Conservation (phyloP, 495 filamentous ascomycete genomes). For the Hypoxylon trugodes region DNA sequence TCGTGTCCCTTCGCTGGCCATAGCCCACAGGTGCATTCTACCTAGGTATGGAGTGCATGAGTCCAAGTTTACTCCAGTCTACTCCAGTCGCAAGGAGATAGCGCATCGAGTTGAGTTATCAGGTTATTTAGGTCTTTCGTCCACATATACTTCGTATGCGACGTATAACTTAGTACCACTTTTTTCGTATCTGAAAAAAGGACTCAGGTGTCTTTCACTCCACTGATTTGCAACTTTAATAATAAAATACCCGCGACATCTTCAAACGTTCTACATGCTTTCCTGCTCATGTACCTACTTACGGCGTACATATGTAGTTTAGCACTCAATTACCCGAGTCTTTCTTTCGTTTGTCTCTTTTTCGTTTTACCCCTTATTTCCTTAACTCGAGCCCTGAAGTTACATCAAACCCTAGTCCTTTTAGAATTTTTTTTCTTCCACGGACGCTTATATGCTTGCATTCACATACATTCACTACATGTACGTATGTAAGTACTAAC, state of each 20-base stretch:
- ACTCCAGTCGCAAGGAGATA: constrained; percentile 26
- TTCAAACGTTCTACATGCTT: too few relatives aligned
- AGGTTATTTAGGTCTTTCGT: constrained; percentile 19
- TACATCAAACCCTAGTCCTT: constrained; percentile 13
- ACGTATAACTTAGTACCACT: constrained; percentile 28
- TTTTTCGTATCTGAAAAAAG: constrained; percentile 18
- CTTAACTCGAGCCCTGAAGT: background rate
- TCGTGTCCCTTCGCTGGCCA: constrained; percentile 49
- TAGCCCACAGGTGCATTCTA: too few relatives aligned
- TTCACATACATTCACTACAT: background rate
- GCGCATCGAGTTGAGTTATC: constrained; percentile 19
- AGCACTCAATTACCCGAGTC: background rate
- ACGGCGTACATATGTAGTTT: background rate
- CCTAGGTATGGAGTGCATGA: constrained; percentile 48
- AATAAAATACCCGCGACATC: constrained; percentile 31
- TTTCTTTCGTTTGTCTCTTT: background rate
- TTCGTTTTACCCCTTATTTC: background rate
- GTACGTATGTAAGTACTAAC: background rate
- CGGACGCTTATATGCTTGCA: background rate
- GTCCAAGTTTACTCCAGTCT: constrained; percentile 14
- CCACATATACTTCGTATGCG: constrained; percentile 22
- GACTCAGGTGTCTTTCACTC: constrained; percentile 13
- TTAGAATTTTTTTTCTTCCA: too few relatives aligned
- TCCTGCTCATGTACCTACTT: background rate
- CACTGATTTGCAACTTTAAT: constrained; percentile 21